Conservation (phyloP, 176 grass and related monocot genomes). For the Carex scoparia region DNA sequence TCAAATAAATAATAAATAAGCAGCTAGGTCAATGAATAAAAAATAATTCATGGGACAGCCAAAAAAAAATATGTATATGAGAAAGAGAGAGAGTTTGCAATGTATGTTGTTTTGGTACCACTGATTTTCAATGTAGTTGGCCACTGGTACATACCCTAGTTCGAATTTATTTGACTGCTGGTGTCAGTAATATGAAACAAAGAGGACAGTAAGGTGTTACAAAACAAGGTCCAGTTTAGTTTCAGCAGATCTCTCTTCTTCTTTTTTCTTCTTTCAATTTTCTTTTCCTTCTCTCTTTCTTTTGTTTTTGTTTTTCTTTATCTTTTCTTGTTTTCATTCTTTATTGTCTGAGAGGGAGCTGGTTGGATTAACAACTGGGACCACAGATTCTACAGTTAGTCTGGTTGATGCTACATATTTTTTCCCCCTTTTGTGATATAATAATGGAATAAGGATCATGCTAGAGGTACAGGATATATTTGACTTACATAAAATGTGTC, state of each 20-base stretch:
- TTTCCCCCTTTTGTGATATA: not conserved
- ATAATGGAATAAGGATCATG: not conserved
- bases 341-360: not conserved
- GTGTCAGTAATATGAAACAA: not conserved
- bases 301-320: not conserved
- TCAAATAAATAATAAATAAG: not conserved
- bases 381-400: not conserved
- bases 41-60: not conserved
- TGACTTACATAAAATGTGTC: not conserved
- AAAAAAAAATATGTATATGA: not conserved
- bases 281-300: not conserved
- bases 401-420: not conserved
- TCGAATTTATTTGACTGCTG: not conserved
- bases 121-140: not conserved
- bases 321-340: not conserved
- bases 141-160: not conserved
- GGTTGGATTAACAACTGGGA: slow-evolving; percentile 13
- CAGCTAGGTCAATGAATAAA: not conserved
- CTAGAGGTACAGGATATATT: not conserved
- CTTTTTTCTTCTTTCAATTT: not conserved
- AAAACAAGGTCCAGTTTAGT: not conserved
- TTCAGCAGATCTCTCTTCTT: not conserved
- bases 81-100: no score
- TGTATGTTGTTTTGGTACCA: no score
- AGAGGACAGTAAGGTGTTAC: not conserved